Percentiles rank a stretch among this genome's conserved stretches.
Conservation (phyloP, 164 flowering plant species). For the Macadamia integrifolia region DNA sequence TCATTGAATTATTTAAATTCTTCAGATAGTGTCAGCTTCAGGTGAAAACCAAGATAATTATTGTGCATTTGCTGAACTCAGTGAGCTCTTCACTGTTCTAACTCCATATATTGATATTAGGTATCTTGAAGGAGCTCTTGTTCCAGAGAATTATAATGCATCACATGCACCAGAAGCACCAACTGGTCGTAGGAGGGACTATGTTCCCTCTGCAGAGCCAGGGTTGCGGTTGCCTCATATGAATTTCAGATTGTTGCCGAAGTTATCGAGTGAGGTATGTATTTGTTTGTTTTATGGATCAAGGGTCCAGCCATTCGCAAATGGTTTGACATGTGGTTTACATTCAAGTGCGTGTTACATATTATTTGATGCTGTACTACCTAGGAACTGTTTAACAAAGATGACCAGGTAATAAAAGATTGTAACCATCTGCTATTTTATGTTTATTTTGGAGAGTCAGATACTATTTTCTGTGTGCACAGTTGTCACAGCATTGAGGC, state of each 20-base stretch:
- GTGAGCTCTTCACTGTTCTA: conserved; percentile 1
- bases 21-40: not conserved
- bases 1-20: not conserved
- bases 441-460: no score
- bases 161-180: conserved; percentile 29
- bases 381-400: no score
- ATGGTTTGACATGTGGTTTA: not conserved
- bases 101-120: conserved; percentile 25
- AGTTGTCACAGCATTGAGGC: no score
- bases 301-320: no score
- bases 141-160: conserved; percentile 35
- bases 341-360: not conserved
- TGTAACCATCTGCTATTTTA: no score
- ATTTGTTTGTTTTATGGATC: conserved; percentile 10
- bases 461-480: no score
- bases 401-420: no score
- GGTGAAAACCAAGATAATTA: not conserved
- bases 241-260: conserved; percentile 43
- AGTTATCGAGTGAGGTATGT: conserved; percentile 37
- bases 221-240: conserved; percentile 90
- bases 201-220: conserved; percentile 68
- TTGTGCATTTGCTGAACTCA: not conserved
- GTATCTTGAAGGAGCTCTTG: conserved; percentile 79
- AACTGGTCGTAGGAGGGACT: conserved; percentile 78
- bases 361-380: no score